Base-by-base conservation (phyloP, 768 basidiomycete species). In the Hygrocybe punicea region DNA sequence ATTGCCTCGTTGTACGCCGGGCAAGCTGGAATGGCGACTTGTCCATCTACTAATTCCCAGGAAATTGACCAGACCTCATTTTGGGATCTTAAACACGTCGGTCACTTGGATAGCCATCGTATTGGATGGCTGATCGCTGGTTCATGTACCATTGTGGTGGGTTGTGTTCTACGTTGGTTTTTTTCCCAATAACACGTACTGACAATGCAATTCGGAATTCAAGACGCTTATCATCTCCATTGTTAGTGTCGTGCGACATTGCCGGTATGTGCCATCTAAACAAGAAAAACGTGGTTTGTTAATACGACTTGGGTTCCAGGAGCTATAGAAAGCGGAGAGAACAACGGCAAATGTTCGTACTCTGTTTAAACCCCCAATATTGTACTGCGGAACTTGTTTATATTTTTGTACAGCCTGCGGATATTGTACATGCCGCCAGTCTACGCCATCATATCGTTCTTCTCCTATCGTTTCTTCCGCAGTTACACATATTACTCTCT, bases 351-450 rank as follows among this genome's bases (percentile, higher is more conserved):
- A 83, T 92, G 91, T 89, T 65, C 63, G 40, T 48, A 23, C 21
- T 45, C 34, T 37, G 48, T 33, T 2, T 25, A 17, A 39, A 35
- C 47, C 48, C 9, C 17, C 39, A 51, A 45, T 11, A 42, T 35
- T 50, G 35, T 61, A 21, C 57, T 29, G 7, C n/a, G 33, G 23
- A 46, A 29, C 8, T 29, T 8, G 29, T 29, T 29, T 19, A 14
- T 24, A 39, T n/a, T 37, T 33, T 50, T 24, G 11, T 39, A 13
- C 65, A 90, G 87, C 57, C 63, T 91, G n/a, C 84, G 91, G 57
- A 84, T 93, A 46, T 65, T 93, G 60, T 91, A 90, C 63, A 89
- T 93, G 90, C 91, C 91, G 2, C 82, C 84, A 1, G 78, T 93
- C 42, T 93, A 89, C 68, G 86, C 86, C 24, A 73, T 93, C 60